phyloP scores from a whole-genome alignment of 73 alveolate genomes.

The Blepharisma japonicum region DNA sequence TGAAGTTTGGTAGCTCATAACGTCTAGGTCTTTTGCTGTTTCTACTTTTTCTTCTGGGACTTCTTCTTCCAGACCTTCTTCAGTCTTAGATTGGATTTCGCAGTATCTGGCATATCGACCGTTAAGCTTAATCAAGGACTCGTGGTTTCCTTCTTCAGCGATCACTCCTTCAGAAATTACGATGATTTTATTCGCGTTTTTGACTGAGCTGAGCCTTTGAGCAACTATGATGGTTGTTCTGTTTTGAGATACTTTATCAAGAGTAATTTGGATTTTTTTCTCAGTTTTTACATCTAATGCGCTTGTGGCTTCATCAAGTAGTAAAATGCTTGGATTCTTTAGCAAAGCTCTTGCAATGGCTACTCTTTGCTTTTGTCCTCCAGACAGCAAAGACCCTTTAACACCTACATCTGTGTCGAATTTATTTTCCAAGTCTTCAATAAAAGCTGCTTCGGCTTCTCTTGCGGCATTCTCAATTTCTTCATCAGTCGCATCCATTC shows the following conservation, averaged over 20 bases:
- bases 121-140: conserved; percentile 48
- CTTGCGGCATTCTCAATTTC: conserved; percentile 18
- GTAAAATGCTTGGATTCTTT: conserved; percentile 54
- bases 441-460: neutral
- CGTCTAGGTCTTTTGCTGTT: neutral
- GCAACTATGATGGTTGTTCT: conserved; percentile 43
- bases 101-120: conserved; percentile 41
- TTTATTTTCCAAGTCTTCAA: conserved; percentile 29
- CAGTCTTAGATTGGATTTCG: neutral
- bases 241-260: conserved; percentile 51
- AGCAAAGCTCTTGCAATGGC: conserved; percentile 76
- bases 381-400: conserved; percentile 40
- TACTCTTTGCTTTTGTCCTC: conserved; percentile 74
- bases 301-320: conserved; percentile 87
- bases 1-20: neutral
- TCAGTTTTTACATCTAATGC: conserved; percentile 75
- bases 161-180: conserved; percentile 37
- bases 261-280: conserved; percentile 60
- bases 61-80: neutral
- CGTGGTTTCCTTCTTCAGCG: conserved; percentile 57
- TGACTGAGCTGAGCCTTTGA: conserved; percentile 47
- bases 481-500: conserved; percentile 32
- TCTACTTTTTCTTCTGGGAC: neutral
- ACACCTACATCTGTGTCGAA: neutral
- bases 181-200: conserved; percentile 38